Evolutionary conservation across 2,329 filamentous ascomycete genomes (phyloP), one percentile per base, ranked within the genome.

Genomic region (Trichoderma sp.): DNA sequence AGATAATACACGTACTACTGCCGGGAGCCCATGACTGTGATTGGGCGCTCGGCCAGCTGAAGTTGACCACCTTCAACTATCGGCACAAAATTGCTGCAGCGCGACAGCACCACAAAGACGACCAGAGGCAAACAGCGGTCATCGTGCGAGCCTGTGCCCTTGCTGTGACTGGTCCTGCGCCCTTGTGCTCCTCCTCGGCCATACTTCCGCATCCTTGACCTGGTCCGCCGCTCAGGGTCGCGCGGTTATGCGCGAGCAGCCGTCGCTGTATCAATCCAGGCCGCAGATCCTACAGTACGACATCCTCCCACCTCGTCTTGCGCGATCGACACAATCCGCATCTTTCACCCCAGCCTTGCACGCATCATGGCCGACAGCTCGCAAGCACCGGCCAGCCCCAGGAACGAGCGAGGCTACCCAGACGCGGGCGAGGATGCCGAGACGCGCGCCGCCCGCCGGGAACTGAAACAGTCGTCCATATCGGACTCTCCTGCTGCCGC

Each of bases 391-490:
- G 39, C 48, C 55, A 80, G 77, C 73, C 79, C 80, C 66, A 78
- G 75, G 67, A 73, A 70, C 64, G 75, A 77, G 34, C 70, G 69
- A 55, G 60, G 71, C 61, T 72, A 71, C 57, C 69, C 77, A 67
- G 76, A 78, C 64, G 71, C 72, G 41, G 81, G 78, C 63, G 87
- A 89, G 70, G 87, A 89, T 74, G 83, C 85, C 43, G 86, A 86
- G 71, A 89, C 87, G 47, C 84, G 84, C 66, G 86, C 86, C 59
- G 81, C 87, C 43, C 83, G 87, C 67, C 83, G 88, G 71, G 87
- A 89, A 76, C 80, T 89, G 47, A 86, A 84, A 76, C 85, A 89
- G 68, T 87, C 86, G 10, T 82, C 78, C 60, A 88, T 89, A 68
- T 89, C 86, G 17, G 86, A 84, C 58, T 72, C 74, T 68, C 71